Conservation (phyloP, 495 filamentous ascomycete genomes). For the Trichoderma orchidacearum region DNA sequence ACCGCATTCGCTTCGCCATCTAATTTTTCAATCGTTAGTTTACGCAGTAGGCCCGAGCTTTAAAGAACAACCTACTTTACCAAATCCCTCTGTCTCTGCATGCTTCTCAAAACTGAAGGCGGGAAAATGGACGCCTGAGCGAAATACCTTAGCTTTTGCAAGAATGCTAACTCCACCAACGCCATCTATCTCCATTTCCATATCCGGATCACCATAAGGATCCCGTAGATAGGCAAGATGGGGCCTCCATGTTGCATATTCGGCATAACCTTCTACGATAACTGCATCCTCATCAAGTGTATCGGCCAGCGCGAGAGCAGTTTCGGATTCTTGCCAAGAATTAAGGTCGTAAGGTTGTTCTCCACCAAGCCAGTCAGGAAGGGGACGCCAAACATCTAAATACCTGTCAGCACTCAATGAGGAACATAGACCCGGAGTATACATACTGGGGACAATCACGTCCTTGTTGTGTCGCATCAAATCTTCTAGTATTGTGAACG, state of each 20-base stretch:
- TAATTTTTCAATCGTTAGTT: too few relatives aligned
- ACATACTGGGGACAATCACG: slow-evolving; percentile 95
- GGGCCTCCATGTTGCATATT: slow-evolving; percentile 97
- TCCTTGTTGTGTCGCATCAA: slow-evolving; percentile 99
- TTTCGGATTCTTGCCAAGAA: slow-evolving; percentile 98
- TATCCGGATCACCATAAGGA: slow-evolving; percentile 94
- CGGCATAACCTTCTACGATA: slow-evolving; percentile 97
- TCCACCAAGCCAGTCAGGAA: slow-evolving; percentile 97
- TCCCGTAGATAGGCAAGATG: slow-evolving; percentile 96
- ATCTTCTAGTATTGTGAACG: slow-evolving; percentile 91
- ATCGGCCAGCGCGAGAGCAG: slow-evolving; percentile 83
- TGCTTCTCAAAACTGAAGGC: slow-evolving; percentile 99
- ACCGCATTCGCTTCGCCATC: slow-evolving; percentile 96
- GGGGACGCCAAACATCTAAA: slow-evolving; percentile 91
- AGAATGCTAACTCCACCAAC: slow-evolving; percentile 96
- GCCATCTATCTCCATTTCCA: slow-evolving; percentile 99
- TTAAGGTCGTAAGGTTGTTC: slow-evolving; percentile 99
- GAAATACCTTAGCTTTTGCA: slow-evolving; percentile 89
- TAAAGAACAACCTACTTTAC: slow-evolving; percentile 60
- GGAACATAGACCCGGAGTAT: neutral
- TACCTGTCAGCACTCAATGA: neutral
- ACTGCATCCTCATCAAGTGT: slow-evolving; percentile 97
- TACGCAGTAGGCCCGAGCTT: too few relatives aligned
- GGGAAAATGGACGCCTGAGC: slow-evolving; percentile 91
- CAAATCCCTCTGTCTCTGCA: slow-evolving; percentile 96